Percentiles rank a stretch among this genome's conserved stretches.
Conservation (phyloP, 1,284 basidiomycete genomes). For the Spongispora temasekensis region DNA sequence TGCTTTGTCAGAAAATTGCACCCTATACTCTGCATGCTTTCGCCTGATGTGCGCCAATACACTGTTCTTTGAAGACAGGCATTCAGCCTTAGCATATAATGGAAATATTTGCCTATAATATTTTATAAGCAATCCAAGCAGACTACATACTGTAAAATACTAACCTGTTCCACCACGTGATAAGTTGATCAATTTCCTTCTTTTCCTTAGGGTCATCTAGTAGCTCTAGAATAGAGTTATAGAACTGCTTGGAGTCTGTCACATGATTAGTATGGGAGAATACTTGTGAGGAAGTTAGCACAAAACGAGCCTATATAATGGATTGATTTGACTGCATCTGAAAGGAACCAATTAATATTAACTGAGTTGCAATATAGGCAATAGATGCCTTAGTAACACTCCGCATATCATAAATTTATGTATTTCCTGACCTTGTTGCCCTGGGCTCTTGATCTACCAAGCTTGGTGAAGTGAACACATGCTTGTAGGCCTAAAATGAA, state of each 20-base stretch:
- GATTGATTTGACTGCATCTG: neutral
- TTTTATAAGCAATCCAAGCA: neutral
- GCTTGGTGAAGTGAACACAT: neutral
- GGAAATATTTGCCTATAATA: neutral
- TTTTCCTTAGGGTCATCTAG: no score
- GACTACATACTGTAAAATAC: no score
- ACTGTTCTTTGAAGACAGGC: neutral
- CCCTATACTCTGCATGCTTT: neutral
- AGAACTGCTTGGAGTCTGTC: no score
- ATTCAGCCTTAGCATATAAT: neutral
- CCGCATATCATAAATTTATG: neutral
- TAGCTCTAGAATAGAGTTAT: no score
- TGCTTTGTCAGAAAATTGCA: neutral
- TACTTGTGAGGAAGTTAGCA: no score
- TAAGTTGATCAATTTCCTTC: no score
- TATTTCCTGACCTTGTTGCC: neutral
- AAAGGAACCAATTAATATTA: neutral
- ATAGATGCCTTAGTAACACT: neutral
- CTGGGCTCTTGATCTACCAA: neutral
- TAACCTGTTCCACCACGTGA: no score
- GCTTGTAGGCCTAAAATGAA: neutral
- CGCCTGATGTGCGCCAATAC: neutral
- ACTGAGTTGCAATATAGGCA: neutral
- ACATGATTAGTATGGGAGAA: no score
- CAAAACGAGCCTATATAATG: no score